Percentiles rank a stretch among this genome's conserved stretches.
Evolutionary conservation across 164 flowering plant genomes (phyloP).

Genomic region (Brasenia schreberi): DNA sequence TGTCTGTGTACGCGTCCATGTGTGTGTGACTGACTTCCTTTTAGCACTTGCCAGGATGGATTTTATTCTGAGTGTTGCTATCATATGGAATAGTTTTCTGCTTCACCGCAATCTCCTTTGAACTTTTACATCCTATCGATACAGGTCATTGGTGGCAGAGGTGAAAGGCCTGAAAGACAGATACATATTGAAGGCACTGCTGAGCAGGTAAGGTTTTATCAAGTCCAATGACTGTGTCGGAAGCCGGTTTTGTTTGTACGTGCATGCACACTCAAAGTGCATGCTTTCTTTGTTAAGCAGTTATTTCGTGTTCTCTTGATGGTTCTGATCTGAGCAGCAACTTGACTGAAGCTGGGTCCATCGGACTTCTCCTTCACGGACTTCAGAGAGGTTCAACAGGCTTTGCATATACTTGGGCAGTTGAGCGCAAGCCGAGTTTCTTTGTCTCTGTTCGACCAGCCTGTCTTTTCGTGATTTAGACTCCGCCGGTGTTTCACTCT

Average conservation of each 20-base stretch:
- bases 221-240: neutral
- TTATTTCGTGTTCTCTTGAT: neutral
- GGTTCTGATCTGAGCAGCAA: neutral
- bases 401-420: neutral
- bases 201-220: slow-evolving; percentile 39
- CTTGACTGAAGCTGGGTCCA: neutral
- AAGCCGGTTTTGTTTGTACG: neutral
- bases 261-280: neutral
- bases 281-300: neutral
- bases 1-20: too few species aligned
- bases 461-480: neutral
- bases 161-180: slow-evolving; percentile 61
- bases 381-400: neutral
- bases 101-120: neutral
- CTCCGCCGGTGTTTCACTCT: neutral
- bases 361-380: neutral
- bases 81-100: neutral
- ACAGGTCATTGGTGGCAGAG: slow-evolving; percentile 71
- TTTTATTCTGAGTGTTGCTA: neutral
- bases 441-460: neutral
- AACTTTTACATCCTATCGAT: slow-evolving; percentile 1
- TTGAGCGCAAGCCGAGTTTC: neutral
- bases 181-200: slow-evolving; percentile 61
- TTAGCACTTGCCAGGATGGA: too few species aligned
- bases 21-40: too few species aligned